Conservation (phyloP, 2,329 filamentous ascomycete species). For the Cladorrhinum sp. region DNA sequence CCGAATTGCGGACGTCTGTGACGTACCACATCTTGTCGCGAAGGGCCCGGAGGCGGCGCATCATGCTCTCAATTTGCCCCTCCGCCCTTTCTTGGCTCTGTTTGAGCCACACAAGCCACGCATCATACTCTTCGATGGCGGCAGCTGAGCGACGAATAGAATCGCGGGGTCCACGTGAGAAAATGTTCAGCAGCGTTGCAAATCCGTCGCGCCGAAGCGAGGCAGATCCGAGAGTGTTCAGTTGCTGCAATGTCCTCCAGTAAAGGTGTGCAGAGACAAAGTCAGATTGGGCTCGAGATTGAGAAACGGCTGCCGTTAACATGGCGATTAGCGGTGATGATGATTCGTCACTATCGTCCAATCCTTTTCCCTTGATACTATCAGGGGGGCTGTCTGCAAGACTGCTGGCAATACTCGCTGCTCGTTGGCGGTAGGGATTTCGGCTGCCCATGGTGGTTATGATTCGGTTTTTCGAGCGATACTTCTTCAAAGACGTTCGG, state of each 20-base stretch:
- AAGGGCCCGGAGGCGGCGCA: constrained; percentile 68
- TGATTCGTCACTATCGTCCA: constrained; percentile 33
- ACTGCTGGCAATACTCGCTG: constrained; percentile 29
- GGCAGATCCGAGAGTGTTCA: constrained; percentile 60
- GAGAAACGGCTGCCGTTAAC: constrained; percentile 72
- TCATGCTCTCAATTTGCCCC: constrained; percentile 69
- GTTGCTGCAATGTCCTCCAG: constrained; percentile 75
- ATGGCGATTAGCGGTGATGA: constrained; percentile 59
- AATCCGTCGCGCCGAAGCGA: constrained; percentile 66
- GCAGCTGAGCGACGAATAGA: constrained; percentile 67
- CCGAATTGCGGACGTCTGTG: constrained; percentile 87
- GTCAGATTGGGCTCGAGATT: constrained; percentile 75
- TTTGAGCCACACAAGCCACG: constrained; percentile 80
- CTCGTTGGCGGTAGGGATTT: constrained; percentile 52
- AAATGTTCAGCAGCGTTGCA: constrained; percentile 69
- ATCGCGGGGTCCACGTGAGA: constrained; percentile 67
- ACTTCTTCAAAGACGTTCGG: constrained; percentile 60
- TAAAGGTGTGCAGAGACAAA: constrained; percentile 83
- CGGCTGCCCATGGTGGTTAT: constrained; percentile 54
- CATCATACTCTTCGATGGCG: constrained; percentile 74
- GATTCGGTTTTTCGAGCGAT: constrained; percentile 58
- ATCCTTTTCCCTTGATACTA: constrained; percentile 31
- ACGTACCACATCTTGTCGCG: constrained; percentile 99
- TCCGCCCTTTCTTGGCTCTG: constrained; percentile 79
- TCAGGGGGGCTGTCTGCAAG: constrained; percentile 28